Percentiles rank a stretch among this genome's conserved stretches.
These are phyloP conservation scores for Cerioporus squamosus DNA, from an alignment of 1,284 basidiomycete species.

Conservation along the genomic window DNA sequence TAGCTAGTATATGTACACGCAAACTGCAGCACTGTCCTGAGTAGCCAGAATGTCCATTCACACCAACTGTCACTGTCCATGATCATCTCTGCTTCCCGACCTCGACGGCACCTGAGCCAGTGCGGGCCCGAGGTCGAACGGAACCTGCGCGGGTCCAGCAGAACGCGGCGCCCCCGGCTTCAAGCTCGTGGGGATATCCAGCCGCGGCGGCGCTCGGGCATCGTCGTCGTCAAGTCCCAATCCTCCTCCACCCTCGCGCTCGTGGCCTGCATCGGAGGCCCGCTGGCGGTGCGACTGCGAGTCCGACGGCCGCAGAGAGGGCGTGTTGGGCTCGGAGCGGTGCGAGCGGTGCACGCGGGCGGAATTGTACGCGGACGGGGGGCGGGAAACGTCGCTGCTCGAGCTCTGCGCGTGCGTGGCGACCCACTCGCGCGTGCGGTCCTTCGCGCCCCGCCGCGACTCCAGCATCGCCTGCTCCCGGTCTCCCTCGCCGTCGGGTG, in stretches of 20 bases:
- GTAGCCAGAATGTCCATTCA: too few species aligned
- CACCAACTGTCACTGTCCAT: too few species aligned
- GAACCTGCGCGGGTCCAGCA: conserved; percentile 5
- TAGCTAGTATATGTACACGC: too few species aligned
- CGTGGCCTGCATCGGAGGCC: conserved; percentile 2
- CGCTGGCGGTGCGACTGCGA: conserved; percentile 9
- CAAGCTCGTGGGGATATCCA: conserved; percentile 17
- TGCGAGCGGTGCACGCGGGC: conserved; percentile 1
- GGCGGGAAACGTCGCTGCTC: not conserved
- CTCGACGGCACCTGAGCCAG: not conserved
- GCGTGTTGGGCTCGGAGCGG: conserved; percentile 3
- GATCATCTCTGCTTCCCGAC: not conserved
- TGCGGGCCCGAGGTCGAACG: conserved; percentile 4
- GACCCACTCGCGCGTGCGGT: conserved; percentile 24
- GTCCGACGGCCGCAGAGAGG: conserved; percentile 1
- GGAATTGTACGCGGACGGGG: not conserved
- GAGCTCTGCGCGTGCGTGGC: conserved; percentile 9
- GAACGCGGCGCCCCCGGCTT: conserved; percentile 9
- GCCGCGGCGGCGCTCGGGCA: conserved; percentile 3
- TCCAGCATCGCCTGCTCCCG: conserved; percentile 14
- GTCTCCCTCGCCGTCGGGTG: not conserved
- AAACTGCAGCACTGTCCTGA: too few species aligned
- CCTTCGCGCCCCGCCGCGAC: conserved; percentile 12
- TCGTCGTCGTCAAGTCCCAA: not conserved
- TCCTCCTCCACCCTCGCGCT: not conserved